Evolutionary conservation across 352 stramenopile species (phyloP), one percentile per base, ranked within the genome.

Genomic region (Pythium oligandrum): DNA sequence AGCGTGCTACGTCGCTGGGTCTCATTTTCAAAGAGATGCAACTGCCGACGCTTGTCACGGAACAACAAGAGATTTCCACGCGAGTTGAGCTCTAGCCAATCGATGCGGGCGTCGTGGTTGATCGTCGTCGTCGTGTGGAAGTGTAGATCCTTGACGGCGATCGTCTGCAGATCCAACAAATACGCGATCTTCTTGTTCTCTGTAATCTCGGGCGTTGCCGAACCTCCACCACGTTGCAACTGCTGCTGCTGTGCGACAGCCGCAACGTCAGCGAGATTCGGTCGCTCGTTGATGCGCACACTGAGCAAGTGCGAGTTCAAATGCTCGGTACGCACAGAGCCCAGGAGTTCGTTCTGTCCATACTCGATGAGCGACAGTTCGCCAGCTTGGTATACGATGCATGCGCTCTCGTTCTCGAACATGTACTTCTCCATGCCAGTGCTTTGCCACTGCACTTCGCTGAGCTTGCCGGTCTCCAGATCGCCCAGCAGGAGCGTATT

Each of bases 111-210:
- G 66, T 97, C 87, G 61, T 98, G 93, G 47, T 93, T 93, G 44
- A 98, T 75, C 6, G 86, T 96, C 42, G 85, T 93, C 6, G 83
- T 81, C 17, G 73, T 71, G 43, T 92, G 81, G 9, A 75, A 53
- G 52, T 88, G 77, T 17, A 96, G 61, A 51, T 96, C 84, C 26
- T 89, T 96, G 55, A 97, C 75, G 36, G 81, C 81, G 55, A 98
- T 95, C 32, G 94, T 98, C 59, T 97, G 88, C 38, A 93, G 53
- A 59, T 98, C 94, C 33, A 98, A 59, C 11, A 98, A 55, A 61
- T 96, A 98, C 32, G 93, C 93, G 35, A 98, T 86, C 60, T 97
- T 97, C 63, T 98, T 98, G 61, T 96, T 98, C 45, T 93, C 74
- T 3, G 55, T 57, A 3, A 66, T 65, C 56, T 78, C 65, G 56